Conservation (phyloP, 2,329 filamentous ascomycete species). For the Venturia aucupariae region DNA sequence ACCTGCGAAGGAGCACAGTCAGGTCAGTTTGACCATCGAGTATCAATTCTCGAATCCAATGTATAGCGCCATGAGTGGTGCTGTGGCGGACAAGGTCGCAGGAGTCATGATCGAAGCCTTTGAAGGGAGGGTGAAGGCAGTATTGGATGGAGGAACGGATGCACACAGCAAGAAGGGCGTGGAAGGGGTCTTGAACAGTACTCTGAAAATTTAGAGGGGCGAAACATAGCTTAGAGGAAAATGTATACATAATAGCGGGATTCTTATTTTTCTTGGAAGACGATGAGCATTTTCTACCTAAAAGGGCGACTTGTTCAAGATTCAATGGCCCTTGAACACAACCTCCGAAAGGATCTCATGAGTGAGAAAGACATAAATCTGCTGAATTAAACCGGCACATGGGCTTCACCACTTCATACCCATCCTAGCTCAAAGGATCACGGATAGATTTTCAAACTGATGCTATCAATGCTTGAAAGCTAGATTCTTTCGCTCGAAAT, state of each 20-base stretch:
- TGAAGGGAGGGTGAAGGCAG: slow-evolving; percentile 57
- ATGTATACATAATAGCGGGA: background rate
- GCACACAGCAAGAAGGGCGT: background rate
- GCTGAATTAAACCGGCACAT: no score
- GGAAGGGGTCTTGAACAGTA: background rate
- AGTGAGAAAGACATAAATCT: no score
- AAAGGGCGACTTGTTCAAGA: no score
- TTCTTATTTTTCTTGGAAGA: no score
- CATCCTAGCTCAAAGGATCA: no score
- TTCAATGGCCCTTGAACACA: no score
- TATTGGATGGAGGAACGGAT: slow-evolving; percentile 1
- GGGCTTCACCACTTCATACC: no score
- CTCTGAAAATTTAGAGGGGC: background rate
- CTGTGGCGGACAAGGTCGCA: slow-evolving; percentile 75
- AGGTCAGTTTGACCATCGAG: slow-evolving; percentile 65
- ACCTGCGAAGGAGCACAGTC: slow-evolving; percentile 46
- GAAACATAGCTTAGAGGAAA: background rate
- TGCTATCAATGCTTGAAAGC: no score
- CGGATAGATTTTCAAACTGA: no score
- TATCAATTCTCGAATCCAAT: slow-evolving; percentile 86
- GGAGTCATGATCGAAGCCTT: slow-evolving; percentile 89
- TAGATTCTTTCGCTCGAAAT: no score
- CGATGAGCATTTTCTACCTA: no score
- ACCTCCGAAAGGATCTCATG: no score
- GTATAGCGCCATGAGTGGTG: slow-evolving; percentile 71